phyloP scores from a whole-genome alignment of 169 alveolate genomes.

The Cryptosporidium andersoni region DNA sequence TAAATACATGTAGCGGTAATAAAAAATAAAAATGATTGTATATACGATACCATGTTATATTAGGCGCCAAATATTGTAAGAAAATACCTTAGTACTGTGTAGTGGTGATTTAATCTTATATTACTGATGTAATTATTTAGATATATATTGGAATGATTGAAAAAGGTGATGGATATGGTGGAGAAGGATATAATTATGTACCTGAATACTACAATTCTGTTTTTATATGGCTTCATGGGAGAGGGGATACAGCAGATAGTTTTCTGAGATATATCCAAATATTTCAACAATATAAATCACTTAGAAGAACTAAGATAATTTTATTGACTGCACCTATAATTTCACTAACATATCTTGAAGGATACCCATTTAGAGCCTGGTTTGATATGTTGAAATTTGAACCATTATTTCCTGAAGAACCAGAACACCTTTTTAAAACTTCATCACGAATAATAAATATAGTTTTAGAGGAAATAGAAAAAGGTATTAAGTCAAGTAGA shows the following conservation, averaged over 20 bases:
- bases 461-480: slow-evolving; percentile 10
- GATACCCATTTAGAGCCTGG: slow-evolving; percentile 45
- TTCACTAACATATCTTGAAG: background rate
- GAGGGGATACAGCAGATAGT: slow-evolving; percentile 54
- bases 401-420: slow-evolving; percentile 5
- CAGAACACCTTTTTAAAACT: slow-evolving; percentile 22
- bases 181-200: slow-evolving; percentile 42
- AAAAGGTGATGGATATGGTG: slow-evolving; percentile 58
- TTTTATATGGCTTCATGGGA: slow-evolving; percentile 68
- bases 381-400: slow-evolving; percentile 50
- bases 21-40: too few species aligned
- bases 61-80: background rate
- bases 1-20: too few species aligned
- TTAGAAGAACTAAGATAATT: slow-evolving; percentile 43
- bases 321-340: slow-evolving; percentile 20
- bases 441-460: slow-evolving; percentile 28
- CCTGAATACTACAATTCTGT: slow-evolving; percentile 35
- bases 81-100: background rate
- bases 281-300: slow-evolving; percentile 7
- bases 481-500: slow-evolving; percentile 29
- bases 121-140: background rate
- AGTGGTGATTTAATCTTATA: background rate
- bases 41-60: too few species aligned
- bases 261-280: slow-evolving; percentile 10
- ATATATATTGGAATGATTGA: slow-evolving; percentile 18